Conservation (phyloP, 306 rosid species). For the Datisca glomerata region DNA sequence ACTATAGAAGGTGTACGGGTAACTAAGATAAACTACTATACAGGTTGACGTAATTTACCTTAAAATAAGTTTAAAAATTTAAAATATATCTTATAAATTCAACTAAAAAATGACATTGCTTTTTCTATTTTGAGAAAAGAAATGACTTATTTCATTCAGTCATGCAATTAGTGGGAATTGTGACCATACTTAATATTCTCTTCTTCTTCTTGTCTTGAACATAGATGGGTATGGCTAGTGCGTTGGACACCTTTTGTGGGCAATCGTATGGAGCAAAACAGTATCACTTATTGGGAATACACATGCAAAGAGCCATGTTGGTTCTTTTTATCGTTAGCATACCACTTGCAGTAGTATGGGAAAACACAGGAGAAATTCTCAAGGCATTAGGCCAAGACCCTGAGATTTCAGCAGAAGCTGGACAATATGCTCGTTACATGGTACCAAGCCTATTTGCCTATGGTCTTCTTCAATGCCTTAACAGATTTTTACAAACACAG, state of each 20-base stretch:
- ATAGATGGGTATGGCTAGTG: constrained; percentile 65
- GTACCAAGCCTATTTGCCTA: constrained; percentile 55
- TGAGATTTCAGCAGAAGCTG: constrained; percentile 36
- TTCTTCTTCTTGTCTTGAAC: neutral
- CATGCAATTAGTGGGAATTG: too few relatives aligned
- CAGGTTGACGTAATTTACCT: too few relatives aligned
- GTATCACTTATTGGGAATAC: constrained; percentile 46
- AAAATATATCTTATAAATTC: too few relatives aligned
- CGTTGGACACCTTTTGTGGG: constrained; percentile 69
- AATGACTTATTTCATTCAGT: too few relatives aligned
- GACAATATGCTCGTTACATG: constrained; percentile 34
- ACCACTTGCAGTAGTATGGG: constrained; percentile 33
- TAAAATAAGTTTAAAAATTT: too few relatives aligned
- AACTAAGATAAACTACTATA: too few relatives aligned
- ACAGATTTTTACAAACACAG: constrained; percentile 54
- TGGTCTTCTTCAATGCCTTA: constrained; percentile 45
- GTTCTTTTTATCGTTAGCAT: constrained; percentile 26
- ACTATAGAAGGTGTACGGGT: too few relatives aligned
- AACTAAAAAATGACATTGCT: too few relatives aligned
- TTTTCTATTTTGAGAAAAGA: too few relatives aligned
- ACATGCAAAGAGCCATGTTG: constrained; percentile 52
- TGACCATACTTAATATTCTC: too few relatives aligned
- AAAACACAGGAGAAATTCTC: constrained; percentile 33
- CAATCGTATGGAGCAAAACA: constrained; percentile 72
- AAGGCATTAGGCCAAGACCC: constrained; percentile 37